phyloP scores from a whole-genome alignment of 805 yeast genomes.

The Barnettozyma wickerhamii region DNA sequence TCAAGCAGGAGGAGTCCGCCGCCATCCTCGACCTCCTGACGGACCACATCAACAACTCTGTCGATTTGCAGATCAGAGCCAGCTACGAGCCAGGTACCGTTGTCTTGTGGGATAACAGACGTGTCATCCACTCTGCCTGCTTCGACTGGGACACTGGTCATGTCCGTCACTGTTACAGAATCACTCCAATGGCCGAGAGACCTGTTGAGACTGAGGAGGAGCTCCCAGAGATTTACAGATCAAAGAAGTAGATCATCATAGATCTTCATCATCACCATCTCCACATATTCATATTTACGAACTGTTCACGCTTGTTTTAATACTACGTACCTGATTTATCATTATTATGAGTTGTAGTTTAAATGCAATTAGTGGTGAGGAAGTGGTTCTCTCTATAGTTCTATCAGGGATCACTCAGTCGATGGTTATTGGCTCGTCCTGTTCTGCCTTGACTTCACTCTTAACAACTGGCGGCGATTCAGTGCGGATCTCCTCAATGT shows the following conservation, averaged over 20 bases:
- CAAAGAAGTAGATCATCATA: neutral
- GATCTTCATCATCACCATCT: neutral
- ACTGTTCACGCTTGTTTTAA: neutral
- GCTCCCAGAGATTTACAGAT: slow-evolving; percentile 22
- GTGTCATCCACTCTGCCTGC: slow-evolving; percentile 63
- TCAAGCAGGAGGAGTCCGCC: slow-evolving; percentile 69
- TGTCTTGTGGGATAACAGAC: slow-evolving; percentile 77
- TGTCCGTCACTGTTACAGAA: slow-evolving; percentile 68
- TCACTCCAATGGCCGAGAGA: slow-evolving; percentile 70
- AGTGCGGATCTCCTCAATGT: neutral
- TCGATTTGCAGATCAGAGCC: slow-evolving; percentile 68
- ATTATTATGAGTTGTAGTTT: neutral
- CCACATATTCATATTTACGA: neutral
- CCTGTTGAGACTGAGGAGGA: slow-evolving; percentile 51
- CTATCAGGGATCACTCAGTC: no score
- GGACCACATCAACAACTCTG: slow-evolving; percentile 45
- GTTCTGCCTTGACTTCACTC: neutral
- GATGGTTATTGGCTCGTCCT: slow-evolving; percentile 4
- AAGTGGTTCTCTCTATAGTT: no score
- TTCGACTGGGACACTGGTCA: slow-evolving; percentile 68
- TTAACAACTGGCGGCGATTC: neutral
- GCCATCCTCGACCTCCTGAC: slow-evolving; percentile 53
- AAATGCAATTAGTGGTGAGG: no score
- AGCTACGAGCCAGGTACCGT: slow-evolving; percentile 68
- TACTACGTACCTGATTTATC: neutral